A percentile compares a stretch with the other conserved stretches of the same genome.
Evolutionary conservation across 345 rosid species (phyloP).

Genomic region (Euclidium syriacum): DNA sequence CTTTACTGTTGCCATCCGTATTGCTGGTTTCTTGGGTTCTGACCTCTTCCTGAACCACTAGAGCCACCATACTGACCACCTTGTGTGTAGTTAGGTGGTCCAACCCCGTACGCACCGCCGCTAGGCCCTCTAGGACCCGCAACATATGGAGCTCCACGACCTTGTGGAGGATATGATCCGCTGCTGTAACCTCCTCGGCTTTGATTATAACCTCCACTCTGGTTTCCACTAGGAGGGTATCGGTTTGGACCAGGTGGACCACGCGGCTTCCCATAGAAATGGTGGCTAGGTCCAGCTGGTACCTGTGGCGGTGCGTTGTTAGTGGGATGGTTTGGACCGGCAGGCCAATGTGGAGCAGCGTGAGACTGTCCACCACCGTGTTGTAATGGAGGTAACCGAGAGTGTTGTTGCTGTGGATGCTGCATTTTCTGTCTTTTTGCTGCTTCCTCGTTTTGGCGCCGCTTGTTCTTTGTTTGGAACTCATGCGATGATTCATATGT

Average conservation of each 20-base stretch:
- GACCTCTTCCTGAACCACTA: constrained; percentile 61
- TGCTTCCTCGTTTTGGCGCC: constrained; percentile 79
- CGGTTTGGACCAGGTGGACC: constrained; percentile 73
- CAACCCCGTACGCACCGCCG: constrained; percentile 68
- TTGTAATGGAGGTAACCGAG: constrained; percentile 77
- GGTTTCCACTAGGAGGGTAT: constrained; percentile 58
- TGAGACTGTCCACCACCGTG: constrained; percentile 79
- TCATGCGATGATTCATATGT: constrained; percentile 95
- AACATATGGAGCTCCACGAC: constrained; percentile 67
- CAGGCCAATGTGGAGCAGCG: constrained; percentile 44
- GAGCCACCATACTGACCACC: constrained; percentile 71
- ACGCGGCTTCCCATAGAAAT: constrained; percentile 60
- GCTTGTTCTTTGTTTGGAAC: constrained; percentile 90
- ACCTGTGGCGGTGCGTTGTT: constrained; percentile 69
- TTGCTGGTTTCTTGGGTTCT: constrained; percentile 81
- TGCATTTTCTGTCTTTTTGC: constrained; percentile 83
- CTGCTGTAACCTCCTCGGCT: constrained; percentile 55
- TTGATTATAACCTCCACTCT: constrained; percentile 47
- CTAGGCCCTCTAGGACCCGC: constrained; percentile 69
- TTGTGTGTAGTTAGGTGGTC: constrained; percentile 70
- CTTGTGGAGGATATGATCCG: constrained; percentile 79
- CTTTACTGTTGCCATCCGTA: constrained; percentile 67
- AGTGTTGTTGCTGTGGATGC: constrained; percentile 69
- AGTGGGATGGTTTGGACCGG: constrained; percentile 36
- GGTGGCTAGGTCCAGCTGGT: constrained; percentile 70